Conservation (phyloP, 306 rosid species). For the Citrullus mucosospermus region DNA sequence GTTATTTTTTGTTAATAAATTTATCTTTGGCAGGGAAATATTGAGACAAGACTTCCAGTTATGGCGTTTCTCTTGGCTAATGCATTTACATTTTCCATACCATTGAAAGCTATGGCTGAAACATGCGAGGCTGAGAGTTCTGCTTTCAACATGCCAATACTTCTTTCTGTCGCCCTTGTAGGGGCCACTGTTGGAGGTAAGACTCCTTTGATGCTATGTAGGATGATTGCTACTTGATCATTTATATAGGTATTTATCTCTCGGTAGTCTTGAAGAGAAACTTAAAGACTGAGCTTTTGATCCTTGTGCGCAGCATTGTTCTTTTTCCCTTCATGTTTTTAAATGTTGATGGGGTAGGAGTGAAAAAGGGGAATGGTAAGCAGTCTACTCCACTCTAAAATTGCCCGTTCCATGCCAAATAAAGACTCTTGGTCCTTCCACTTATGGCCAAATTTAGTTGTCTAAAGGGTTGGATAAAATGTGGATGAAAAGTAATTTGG, state of each 20-base stretch:
- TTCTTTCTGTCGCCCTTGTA: conserved; percentile 72
- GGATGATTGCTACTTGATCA: neutral
- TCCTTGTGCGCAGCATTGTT: neutral
- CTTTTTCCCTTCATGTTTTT: neutral
- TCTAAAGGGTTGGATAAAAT: neutral
- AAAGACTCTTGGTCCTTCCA: neutral
- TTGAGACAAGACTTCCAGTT: conserved; percentile 28
- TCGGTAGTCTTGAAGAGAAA: neutral
- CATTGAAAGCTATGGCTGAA: conserved; percentile 71
- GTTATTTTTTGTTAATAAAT: neutral
- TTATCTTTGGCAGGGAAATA: conserved; percentile 34
- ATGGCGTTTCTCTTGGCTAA: conserved; percentile 34
- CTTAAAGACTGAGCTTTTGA: neutral
- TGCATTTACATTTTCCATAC: conserved; percentile 48
- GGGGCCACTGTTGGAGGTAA: conserved; percentile 99
- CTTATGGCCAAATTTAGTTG: neutral
- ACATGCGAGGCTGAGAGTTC: conserved; percentile 68
- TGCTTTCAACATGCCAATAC: conserved; percentile 67
- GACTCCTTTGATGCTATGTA: conserved; percentile 16
- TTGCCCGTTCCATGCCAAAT: neutral
- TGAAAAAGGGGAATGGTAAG: neutral
- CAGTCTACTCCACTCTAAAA: neutral
- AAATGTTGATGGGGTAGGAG: neutral
- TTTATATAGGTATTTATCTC: neutral
- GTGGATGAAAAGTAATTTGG: neutral